Base-by-base conservation (phyloP, 83 land plant species). In the Isoetes engelmannii region DNA sequence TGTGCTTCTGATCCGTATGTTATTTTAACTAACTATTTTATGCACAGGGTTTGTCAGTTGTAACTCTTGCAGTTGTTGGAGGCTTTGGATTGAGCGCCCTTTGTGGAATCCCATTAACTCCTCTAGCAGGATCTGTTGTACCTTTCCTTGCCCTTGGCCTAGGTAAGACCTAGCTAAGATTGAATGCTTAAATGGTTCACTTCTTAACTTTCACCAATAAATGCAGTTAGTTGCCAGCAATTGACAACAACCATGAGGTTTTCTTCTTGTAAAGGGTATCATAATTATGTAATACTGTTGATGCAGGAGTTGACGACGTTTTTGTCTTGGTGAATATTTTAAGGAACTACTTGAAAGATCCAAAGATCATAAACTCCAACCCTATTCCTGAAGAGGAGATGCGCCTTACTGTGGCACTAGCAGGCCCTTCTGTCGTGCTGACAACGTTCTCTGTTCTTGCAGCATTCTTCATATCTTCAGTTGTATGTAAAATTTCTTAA, bases 291-390 rank as follows among this genome's bases (percentile, higher is more conserved):
- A 28, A 28, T 28, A 28, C 37, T 28, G 37, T 28, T 28, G 37
- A 28, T 75, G 80, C 69, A 81, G 83, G 83, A 18, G 74, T 81
- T 42, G 83, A 81, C 59, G 83, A 81, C 70, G 81, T 77, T 6
- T 81, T 81, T 62, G 83, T 81, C 15, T 74, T 81, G 44, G 76
- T 77, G 13, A 78, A 53, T 67, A 78, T 78, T 41, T 18, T 81
- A 62, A 48, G 81, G 45, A 81, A 70, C 46, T 78, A 42, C 49
- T 54, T 81, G 43, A 65, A 69, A 63, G 70, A 77, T 37, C 73
- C 83, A 21, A 64, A 43, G 15, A 65, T 9, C 20, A 42, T 49
- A 61, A 9, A 10, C 9, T 72, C 61, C 49, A 49, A 51, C 7
- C 4, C 49, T n/a, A 19, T 73, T 15, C 81, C 81, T 43, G 72